Conservation (phyloP, 2,329 filamentous ascomycete species). For the Paraphaeosphaeria sporulosa region DNA sequence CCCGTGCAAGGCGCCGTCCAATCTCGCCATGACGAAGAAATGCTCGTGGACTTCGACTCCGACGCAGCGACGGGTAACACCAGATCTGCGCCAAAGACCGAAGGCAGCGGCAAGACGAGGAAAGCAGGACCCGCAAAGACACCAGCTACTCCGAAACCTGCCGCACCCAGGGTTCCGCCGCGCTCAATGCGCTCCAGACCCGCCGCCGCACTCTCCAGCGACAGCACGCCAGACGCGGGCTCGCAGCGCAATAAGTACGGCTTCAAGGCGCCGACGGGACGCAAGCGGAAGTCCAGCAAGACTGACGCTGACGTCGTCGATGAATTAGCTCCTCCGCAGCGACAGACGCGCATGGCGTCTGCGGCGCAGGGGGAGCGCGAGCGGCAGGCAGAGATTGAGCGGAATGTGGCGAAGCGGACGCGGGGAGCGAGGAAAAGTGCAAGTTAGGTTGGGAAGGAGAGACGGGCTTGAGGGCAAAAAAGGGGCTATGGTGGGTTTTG, state of each 20-base stretch:
- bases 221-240: background rate
- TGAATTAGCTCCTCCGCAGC: background rate
- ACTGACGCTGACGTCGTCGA: background rate
- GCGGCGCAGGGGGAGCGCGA: conserved; percentile 9
- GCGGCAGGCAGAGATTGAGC: conserved; percentile 14
- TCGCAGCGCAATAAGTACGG: conserved; percentile 14
- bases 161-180: background rate
- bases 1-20: background rate
- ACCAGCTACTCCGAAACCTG: background rate
- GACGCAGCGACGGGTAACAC: background rate
- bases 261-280: conserved; percentile 6
- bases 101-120: background rate
- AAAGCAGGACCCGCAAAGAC: background rate
- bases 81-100: background rate
- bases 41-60: background rate
- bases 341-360: conserved; percentile 18
- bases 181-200: background rate
- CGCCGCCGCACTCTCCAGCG: background rate
- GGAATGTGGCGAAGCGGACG: conserved; percentile 22
- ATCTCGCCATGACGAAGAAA: background rate
- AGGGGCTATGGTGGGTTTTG: no score
- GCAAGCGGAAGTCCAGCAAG: conserved; percentile 1
- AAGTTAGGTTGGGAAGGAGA: no score
- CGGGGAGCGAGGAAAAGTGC: conserved; percentile 16
- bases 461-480: background rate